phyloP scores from a whole-genome alignment of 1,284 basidiomycete species.

The Trichosporon coremiiforme region DNA sequence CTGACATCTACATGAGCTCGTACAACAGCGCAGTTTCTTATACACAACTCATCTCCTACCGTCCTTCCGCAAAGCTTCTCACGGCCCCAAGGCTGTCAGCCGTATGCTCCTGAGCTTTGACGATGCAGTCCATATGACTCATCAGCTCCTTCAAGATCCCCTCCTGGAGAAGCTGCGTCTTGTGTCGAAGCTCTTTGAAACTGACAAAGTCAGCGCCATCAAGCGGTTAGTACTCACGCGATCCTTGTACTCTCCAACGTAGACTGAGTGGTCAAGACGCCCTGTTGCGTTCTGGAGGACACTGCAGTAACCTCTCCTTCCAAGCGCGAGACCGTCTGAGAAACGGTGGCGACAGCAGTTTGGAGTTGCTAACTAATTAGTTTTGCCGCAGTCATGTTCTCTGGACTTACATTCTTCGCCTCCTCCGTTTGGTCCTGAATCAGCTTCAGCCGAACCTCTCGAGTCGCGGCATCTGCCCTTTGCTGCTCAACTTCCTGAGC shows the following conservation, averaged over 20 bases:
- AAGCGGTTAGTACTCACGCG: slow-evolving; percentile 38
- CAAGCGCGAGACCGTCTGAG: slow-evolving; percentile 39
- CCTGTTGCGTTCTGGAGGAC: slow-evolving; percentile 43
- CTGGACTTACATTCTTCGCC: slow-evolving; percentile 64
- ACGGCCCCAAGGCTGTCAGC: slow-evolving; percentile 47
- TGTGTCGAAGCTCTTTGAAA: slow-evolving; percentile 50
- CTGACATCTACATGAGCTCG: too few relatives aligned
- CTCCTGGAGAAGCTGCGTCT: slow-evolving; percentile 47
- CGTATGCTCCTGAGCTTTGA: slow-evolving; percentile 52
- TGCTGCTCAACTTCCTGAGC: slow-evolving; percentile 47
- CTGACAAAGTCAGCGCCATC: slow-evolving; percentile 21
- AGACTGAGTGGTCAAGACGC: slow-evolving; percentile 42
- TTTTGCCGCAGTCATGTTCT: neutral
- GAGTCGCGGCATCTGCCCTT: slow-evolving; percentile 68
- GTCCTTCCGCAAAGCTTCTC: slow-evolving; percentile 47
- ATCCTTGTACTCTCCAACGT: slow-evolving; percentile 48
- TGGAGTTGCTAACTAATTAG: slow-evolving; percentile 40
- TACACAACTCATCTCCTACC: neutral
- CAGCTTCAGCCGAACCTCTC: slow-evolving; percentile 60
- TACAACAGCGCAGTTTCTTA: neutral
- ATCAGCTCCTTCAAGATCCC: slow-evolving; percentile 41
- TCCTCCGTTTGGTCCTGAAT: slow-evolving; percentile 70
- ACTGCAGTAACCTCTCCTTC: slow-evolving; percentile 47
- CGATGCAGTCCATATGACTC: slow-evolving; percentile 48
- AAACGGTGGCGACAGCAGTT: slow-evolving; percentile 43